phyloP scores from a whole-genome alignment of 2,329 filamentous ascomycete species.

The Furcasterigmium sp. region DNA sequence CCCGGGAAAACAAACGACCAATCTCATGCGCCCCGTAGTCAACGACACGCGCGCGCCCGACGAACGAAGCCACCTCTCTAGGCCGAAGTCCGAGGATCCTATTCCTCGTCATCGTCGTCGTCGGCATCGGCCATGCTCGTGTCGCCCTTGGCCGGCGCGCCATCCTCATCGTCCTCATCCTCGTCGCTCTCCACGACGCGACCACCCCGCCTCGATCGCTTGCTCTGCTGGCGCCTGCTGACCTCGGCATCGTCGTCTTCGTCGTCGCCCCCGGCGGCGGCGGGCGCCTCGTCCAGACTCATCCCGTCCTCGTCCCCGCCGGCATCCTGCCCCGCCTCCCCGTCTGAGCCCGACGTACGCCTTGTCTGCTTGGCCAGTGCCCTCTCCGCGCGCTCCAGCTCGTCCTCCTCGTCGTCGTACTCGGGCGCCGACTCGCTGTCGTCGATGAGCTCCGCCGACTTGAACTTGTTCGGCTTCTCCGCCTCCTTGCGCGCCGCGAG shows the following conservation, averaged over 20 bases:
- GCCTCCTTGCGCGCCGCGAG: slow-evolving; percentile 46
- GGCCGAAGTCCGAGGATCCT: background rate
- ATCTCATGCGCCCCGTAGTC: no score
- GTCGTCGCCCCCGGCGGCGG: slow-evolving; percentile 27
- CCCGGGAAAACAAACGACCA: background rate
- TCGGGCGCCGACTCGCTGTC: slow-evolving; percentile 52
- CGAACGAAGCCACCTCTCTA: background rate
- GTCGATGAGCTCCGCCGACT: slow-evolving; percentile 78
- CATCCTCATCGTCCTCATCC: slow-evolving; percentile 37
- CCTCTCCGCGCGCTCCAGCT: slow-evolving; percentile 22
- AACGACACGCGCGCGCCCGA: no score
- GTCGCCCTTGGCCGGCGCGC: slow-evolving; percentile 22
- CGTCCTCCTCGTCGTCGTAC: slow-evolving; percentile 27
- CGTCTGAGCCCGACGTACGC: slow-evolving; percentile 18
- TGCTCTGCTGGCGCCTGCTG: slow-evolving; percentile 34
- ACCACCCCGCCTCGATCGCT: slow-evolving; percentile 40
- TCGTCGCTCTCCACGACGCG: slow-evolving; percentile 52
- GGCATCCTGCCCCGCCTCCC: slow-evolving; percentile 17
- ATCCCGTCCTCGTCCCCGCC: slow-evolving; percentile 38
- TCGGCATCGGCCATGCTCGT: slow-evolving; percentile 34
- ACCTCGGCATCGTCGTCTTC: slow-evolving; percentile 50
- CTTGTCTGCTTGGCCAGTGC: slow-evolving; percentile 19
- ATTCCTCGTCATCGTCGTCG: slow-evolving; percentile 21
- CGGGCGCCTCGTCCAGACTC: slow-evolving; percentile 42
- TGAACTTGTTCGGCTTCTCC: slow-evolving; percentile 59